Evolutionary conservation across 2,329 filamentous ascomycete species (phyloP).

Genomic region (Thyridium curvatum): DNA sequence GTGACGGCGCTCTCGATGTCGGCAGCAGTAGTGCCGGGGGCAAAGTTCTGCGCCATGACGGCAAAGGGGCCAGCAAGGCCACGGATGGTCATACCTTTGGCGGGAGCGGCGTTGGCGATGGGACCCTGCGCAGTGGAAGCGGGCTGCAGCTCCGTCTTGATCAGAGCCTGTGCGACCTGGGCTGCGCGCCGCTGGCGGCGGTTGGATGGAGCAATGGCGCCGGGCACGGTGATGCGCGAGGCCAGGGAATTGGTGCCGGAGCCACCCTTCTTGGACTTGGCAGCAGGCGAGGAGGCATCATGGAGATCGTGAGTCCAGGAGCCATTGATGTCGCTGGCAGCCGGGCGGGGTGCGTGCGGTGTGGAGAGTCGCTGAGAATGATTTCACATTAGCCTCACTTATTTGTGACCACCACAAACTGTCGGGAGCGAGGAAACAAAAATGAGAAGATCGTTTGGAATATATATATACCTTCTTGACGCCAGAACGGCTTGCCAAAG

Average conservation of each 20-base stretch:
- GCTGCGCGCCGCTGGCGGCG: constrained; percentile 25
- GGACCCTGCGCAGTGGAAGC: constrained; percentile 27
- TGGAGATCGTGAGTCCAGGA: constrained; percentile 71
- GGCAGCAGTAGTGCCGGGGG: constrained; percentile 71
- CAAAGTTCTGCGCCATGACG: constrained; percentile 76
- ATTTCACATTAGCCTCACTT: constrained; percentile 15
- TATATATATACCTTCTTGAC: constrained; percentile 56
- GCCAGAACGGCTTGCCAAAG: constrained; percentile 66
- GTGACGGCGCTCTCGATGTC: constrained; percentile 79
- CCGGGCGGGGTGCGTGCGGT: constrained; percentile 22
- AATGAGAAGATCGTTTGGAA: not conserved
- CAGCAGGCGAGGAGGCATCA: constrained; percentile 32
- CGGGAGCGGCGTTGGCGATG: constrained; percentile 15
- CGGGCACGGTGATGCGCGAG: constrained; percentile 15
- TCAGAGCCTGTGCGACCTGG: constrained; percentile 38
- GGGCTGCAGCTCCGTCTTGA: constrained; percentile 30
- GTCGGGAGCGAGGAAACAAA: constrained; percentile 1
- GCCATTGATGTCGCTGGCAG: constrained; percentile 52
- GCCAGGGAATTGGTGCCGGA: constrained; percentile 13
- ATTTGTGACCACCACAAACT: constrained; percentile 9
- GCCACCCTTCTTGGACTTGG: constrained; percentile 19
- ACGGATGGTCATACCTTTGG: constrained; percentile 58
- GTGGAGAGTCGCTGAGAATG: constrained; percentile 20
- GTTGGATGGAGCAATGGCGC: constrained; percentile 6
- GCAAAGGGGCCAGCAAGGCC: constrained; percentile 68